Conservation (phyloP, 208 protist species). For the Acanthamoeba healyi region DNA sequence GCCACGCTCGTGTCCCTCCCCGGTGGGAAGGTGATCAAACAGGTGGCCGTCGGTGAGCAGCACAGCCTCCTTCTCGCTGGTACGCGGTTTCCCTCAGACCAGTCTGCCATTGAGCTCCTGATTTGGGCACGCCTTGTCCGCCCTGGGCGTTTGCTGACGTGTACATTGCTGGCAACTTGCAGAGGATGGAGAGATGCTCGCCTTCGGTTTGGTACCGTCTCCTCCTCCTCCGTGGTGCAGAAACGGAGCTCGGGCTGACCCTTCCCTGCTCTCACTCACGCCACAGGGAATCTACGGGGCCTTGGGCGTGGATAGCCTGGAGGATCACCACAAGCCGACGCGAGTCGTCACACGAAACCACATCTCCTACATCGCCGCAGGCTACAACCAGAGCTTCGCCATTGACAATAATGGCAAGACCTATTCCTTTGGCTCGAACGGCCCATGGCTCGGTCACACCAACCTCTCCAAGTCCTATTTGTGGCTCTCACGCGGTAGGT, state of each 20-base stretch:
- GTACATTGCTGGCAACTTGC: background rate
- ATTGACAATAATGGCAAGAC: background rate
- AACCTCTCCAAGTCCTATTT: background rate
- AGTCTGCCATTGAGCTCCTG: background rate
- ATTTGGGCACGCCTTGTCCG: background rate
- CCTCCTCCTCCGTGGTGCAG: background rate
- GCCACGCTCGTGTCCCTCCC: background rate
- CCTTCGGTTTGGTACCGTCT: conserved; percentile 29
- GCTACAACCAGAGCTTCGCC: conserved; percentile 63
- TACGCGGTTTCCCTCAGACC: background rate
- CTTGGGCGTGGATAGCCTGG: conserved; percentile 17
- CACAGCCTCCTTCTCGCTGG: background rate
- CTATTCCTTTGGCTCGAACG: conserved; percentile 24
- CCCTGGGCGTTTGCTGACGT: too few species aligned
- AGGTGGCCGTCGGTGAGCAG: conserved; percentile 3
- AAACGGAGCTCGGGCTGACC: too few species aligned
- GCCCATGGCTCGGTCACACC: conserved; percentile 51
- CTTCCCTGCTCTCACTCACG: background rate
- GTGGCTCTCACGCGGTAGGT: background rate
- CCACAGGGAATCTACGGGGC: background rate
- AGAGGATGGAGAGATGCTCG: background rate
- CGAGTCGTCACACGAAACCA: background rate
- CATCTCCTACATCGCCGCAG: conserved; percentile 23
- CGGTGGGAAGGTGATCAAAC: background rate
- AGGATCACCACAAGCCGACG: background rate